Base-by-base conservation (phyloP, 2,329 filamentous ascomycete species). In the Apiospora malaysiana region DNA sequence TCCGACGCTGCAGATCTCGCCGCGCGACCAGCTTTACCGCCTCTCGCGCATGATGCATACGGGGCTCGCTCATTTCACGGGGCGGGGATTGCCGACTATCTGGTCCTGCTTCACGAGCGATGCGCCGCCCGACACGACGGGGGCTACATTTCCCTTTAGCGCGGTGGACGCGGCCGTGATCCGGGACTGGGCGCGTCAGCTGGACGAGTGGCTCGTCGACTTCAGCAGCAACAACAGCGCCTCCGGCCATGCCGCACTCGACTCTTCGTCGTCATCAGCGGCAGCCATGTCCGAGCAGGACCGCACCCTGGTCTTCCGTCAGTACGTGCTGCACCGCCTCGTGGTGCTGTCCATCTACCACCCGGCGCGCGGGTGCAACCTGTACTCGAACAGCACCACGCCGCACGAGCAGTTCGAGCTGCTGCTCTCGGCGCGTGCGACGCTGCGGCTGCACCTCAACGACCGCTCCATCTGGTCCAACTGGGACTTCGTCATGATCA, bases 21-120 rank as follows among this genome's bases (percentile, higher is more conserved):
- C 78, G 14, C 79, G 79, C 59, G 83, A 84, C 70, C 82, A 83
- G 25, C 79, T 84, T 3, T 82, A 83, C 51, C 77, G 80, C 7
- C 76, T 85, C 0, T 83, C 82, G 1, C 79, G 81, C 21, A 84
- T 85, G 82, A 84, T 85, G 83, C 81, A 85, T 68, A 82, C 79
- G 0, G 82, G 83, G 0, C 72, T 84, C 4, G 80, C 78, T 3
- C 81, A 83, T 68, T 85, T 85, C 69, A 82, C 82, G 1, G 83
- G 82, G 0, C 76, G 83, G 9, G 79, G 82, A 0, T 70, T 85
- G 9, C 82, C 83, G 1, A 83, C 83, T 0, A 83, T 85, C 56
- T 84, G 82, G 83, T 83, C 82, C 0, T 83, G 80, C 70, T 81
- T 84, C 68, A 78, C 78, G 2, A 75, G 75, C 25, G 73, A 73